phyloP scores from a whole-genome alignment of 2,329 filamentous ascomycete genomes.

The Paracoccidioides brasiliensis region DNA sequence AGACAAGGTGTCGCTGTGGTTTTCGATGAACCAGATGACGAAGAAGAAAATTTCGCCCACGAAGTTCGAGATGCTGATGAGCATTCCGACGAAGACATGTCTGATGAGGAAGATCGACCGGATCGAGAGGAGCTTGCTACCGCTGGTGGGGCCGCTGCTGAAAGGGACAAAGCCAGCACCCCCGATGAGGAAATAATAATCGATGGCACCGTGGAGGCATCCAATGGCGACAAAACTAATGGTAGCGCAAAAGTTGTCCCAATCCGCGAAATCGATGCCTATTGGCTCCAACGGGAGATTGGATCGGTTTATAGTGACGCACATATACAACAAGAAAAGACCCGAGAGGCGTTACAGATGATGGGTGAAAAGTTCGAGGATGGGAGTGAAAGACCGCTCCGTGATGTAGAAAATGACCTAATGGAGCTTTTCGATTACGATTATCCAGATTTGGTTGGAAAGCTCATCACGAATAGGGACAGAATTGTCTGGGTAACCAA shows the following conservation, averaged over 20 bases:
- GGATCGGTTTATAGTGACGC: constrained; percentile 80
- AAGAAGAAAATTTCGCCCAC: constrained; percentile 64
- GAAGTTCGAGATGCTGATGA: constrained; percentile 74
- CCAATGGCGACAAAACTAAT: constrained; percentile 34
- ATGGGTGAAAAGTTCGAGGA: constrained; percentile 61
- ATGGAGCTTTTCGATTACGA: constrained; percentile 99
- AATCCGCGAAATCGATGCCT: constrained; percentile 87
- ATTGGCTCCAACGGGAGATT: constrained; percentile 91
- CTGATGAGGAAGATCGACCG: constrained; percentile 47
- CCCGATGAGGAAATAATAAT: constrained; percentile 64
- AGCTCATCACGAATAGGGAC: constrained; percentile 80
- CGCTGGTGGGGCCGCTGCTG: constrained; percentile 26
- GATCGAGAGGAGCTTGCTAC: constrained; percentile 39
- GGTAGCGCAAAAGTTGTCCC: constrained; percentile 48
- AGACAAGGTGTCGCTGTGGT: constrained; percentile 94
- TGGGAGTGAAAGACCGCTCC: constrained; percentile 69
- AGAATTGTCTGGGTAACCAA: constrained; percentile 92
- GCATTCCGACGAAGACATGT: constrained; percentile 63
- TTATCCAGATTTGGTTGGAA: constrained; percentile 81
- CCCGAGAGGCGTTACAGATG: constrained; percentile 67
- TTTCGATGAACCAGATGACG: constrained; percentile 84
- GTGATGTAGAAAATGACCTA: constrained; percentile 93
- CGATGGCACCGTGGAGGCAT: constrained; percentile 45
- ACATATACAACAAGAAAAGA: constrained; percentile 87
- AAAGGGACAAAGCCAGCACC: constrained; percentile 34